Evolutionary conservation across 805 yeast genomes (phyloP).

Genomic region (Wickerhamiella occidentalis): DNA sequence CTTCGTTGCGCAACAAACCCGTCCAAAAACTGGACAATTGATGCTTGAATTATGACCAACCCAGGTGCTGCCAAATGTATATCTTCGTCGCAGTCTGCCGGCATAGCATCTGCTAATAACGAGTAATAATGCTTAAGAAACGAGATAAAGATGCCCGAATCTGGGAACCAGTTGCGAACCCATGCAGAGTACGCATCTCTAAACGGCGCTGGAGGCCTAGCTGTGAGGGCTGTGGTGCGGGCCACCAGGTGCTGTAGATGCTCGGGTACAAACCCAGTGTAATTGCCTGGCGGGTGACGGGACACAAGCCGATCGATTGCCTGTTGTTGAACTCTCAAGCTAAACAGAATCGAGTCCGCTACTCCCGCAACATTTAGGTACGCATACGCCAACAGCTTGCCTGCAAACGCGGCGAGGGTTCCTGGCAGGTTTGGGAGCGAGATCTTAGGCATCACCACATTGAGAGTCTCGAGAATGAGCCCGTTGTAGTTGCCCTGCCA

Average conservation of each 20-base stretch:
- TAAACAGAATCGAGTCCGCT: conserved; percentile 34
- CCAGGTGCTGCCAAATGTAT: conserved; percentile 26
- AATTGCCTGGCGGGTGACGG: conserved; percentile 1
- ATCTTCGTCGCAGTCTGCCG: conserved; percentile 14
- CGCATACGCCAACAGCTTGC: conserved; percentile 56
- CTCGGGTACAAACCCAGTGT: conserved; percentile 20
- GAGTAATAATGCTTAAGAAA: conserved; percentile 33
- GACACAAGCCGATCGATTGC: conserved; percentile 21
- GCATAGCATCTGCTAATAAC: conserved; percentile 24
- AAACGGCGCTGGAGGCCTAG: conserved; percentile 15
- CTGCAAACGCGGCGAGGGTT: conserved; percentile 52
- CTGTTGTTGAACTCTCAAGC: conserved; percentile 23
- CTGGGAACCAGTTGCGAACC: conserved; percentile 29
- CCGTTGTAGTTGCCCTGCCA: conserved; percentile 25
- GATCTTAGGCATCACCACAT: conserved; percentile 39
- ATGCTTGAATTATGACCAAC: conserved; percentile 23
- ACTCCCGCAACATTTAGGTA: conserved; percentile 45
- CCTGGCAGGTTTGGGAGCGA: conserved; percentile 40
- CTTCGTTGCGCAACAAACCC: not conserved
- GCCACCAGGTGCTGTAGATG: conserved; percentile 24
- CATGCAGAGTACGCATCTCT: conserved; percentile 26
- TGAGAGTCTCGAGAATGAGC: conserved; percentile 40
- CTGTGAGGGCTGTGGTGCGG: not conserved
- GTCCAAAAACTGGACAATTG: conserved; percentile 20
- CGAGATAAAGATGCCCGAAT: conserved; percentile 31